phyloP scores from a whole-genome alignment of 768 basidiomycete genomes.

The Boletus insuetus region DNA sequence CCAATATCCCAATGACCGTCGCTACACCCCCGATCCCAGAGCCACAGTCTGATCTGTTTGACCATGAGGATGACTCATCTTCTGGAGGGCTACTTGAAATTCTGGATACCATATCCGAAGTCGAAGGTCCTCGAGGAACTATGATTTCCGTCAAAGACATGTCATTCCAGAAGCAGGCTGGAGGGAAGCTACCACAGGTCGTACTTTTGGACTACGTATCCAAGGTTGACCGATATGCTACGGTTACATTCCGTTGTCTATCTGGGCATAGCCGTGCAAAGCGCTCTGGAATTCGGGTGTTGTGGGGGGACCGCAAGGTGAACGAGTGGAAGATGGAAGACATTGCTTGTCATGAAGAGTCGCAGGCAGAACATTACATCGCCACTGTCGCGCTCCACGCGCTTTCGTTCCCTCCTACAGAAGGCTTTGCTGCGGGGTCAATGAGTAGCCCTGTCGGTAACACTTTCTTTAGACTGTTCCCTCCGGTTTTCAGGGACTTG shows the following conservation, averaged over 20 bases:
- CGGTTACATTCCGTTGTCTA: slow-evolving; percentile 60
- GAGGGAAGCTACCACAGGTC: slow-evolving; percentile 75
- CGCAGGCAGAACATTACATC: slow-evolving; percentile 88
- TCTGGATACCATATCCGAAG: slow-evolving; percentile 62
- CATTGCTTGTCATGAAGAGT: slow-evolving; percentile 72
- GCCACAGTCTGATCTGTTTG: slow-evolving; percentile 46
- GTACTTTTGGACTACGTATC: slow-evolving; percentile 66
- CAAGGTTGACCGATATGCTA: slow-evolving; percentile 73
- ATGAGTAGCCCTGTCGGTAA: slow-evolving; percentile 44
- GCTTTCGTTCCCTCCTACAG: slow-evolving; percentile 59
- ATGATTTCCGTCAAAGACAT: slow-evolving; percentile 64
- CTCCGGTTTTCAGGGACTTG: slow-evolving; percentile 78
- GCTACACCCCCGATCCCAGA: not conserved
- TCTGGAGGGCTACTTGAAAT: slow-evolving; percentile 68
- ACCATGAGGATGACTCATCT: slow-evolving; percentile 47
- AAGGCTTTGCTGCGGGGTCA: slow-evolving; percentile 60
- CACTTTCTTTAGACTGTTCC: slow-evolving; percentile 78
- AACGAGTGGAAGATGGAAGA: slow-evolving; percentile 81
- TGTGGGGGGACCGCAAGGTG: slow-evolving; percentile 63
- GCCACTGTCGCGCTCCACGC: slow-evolving; percentile 83
- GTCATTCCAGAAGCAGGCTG: slow-evolving; percentile 79
- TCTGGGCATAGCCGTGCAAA: slow-evolving; percentile 74
- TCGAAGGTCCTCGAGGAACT: slow-evolving; percentile 52
- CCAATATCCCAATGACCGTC: not conserved
- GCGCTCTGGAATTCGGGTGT: slow-evolving; percentile 67